Evolutionary conservation across 306 rosid species (phyloP).

Genomic region (Quercus mongolica): DNA sequence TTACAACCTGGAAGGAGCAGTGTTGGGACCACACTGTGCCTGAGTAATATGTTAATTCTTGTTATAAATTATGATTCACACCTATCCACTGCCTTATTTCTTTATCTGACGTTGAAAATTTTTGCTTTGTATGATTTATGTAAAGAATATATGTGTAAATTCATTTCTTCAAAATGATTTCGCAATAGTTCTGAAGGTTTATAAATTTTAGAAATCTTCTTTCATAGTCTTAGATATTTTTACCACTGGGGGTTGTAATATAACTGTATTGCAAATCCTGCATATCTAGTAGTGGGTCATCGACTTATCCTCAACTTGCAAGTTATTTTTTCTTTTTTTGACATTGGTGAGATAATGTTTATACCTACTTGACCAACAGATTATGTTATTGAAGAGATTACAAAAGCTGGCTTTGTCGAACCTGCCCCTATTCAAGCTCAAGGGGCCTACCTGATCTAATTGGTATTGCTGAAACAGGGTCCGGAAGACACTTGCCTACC

Average conservation of each 20-base stretch:
- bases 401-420: conserved; percentile 66
- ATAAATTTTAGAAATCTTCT: no score
- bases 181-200: not conserved
- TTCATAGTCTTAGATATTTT: no score
- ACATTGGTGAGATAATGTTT: no score
- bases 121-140: not conserved
- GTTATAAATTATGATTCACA: not conserved
- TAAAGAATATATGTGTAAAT: not conserved
- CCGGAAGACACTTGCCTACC: conserved; percentile 51
- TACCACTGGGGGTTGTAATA: no score
- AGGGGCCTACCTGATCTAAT: no score
- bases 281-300: not conserved
- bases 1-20: conserved; percentile 75
- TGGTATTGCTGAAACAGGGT: conserved; percentile 73
- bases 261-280: no score
- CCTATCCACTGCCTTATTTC: no score
- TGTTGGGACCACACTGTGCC: no score
- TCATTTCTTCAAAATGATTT: not conserved
- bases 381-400: conserved; percentile 54
- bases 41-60: conserved; percentile 35
- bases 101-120: not conserved
- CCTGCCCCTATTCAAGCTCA: conserved; percentile 58
- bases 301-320: not conserved
- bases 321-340: no score
- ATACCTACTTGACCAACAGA: not conserved